These are phyloP conservation scores for Debaryomyces coudertii DNA, from an alignment of 1,139 yeast genomes.

Conservation along the genomic window DNA sequence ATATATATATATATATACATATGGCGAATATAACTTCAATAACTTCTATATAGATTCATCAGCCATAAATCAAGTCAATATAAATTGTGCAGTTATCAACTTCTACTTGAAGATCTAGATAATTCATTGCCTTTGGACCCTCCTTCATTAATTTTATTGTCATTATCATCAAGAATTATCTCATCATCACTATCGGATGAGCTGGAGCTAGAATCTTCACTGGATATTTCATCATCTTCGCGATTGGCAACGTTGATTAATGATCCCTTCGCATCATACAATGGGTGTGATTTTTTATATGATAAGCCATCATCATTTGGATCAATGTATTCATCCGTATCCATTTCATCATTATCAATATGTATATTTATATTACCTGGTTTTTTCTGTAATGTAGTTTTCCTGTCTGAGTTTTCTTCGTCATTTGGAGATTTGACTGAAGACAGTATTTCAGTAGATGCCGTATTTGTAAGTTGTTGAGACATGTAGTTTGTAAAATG, in stretches of 20 bases:
- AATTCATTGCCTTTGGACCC: slow-evolving; percentile 28
- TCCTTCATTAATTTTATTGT: slow-evolving; percentile 22
- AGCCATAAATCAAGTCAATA: slow-evolving; percentile 4
- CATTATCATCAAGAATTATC: slow-evolving; percentile 22
- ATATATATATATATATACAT: slow-evolving; percentile 3
- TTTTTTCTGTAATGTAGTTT: slow-evolving; percentile 14
- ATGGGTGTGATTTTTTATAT: slow-evolving; percentile 64
- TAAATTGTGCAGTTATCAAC: slow-evolving; percentile 19
- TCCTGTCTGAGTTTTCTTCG: slow-evolving; percentile 43
- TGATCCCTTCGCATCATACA: slow-evolving; percentile 52
- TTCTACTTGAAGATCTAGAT: slow-evolving; percentile 48
- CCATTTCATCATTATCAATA: slow-evolving; percentile 25
- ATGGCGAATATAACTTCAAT: neutral
- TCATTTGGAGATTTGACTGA: slow-evolving; percentile 44
- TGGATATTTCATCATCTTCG: slow-evolving; percentile 30
- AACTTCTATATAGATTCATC: neutral
- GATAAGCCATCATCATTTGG: slow-evolving; percentile 83
- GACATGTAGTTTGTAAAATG: slow-evolving; percentile 80
- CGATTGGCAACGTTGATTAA: slow-evolving; percentile 26
- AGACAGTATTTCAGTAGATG: slow-evolving; percentile 60
- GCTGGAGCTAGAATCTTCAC: slow-evolving; percentile 33
- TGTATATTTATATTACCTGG: slow-evolving; percentile 11
- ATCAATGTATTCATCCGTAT: slow-evolving; percentile 69
- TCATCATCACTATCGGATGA: slow-evolving; percentile 39
- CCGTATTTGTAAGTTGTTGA: slow-evolving; percentile 68